These are phyloP conservation scores for Apiotrichum sp. DNA, from an alignment of 1,284 basidiomycete species.

Conservation along the genomic window DNA sequence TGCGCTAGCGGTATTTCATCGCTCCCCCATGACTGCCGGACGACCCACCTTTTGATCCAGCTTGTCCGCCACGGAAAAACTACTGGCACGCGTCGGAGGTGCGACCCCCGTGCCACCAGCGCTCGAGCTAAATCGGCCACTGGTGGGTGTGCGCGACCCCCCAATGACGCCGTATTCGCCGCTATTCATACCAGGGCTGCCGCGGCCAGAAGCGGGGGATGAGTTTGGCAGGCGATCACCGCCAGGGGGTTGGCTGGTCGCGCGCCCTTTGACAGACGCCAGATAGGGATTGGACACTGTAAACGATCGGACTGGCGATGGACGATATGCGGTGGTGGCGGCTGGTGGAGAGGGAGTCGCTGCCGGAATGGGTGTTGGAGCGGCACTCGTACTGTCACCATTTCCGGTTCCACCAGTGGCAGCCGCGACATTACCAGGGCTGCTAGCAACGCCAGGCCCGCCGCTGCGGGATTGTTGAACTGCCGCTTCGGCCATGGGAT, in stretches of 20 bases:
- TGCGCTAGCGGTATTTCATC: too few species aligned
- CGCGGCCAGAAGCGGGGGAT: conserved; percentile 31
- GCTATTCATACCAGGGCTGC: conserved; percentile 24
- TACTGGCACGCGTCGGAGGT: conserved; percentile 34
- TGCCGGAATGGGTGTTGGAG: neutral
- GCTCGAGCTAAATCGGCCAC: conserved; percentile 5
- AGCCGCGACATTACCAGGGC: neutral
- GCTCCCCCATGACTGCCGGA: neutral
- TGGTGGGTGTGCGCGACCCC: conserved; percentile 30
- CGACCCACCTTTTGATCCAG: conserved; percentile 11
- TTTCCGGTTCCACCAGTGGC: neutral
- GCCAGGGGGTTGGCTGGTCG: conserved; percentile 35
- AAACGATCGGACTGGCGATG: conserved; percentile 17
- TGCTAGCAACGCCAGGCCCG: neutral
- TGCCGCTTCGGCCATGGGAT: conserved; percentile 12
- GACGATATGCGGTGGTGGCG: conserved; percentile 4
- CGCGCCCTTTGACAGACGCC: conserved; percentile 26
- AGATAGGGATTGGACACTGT: conserved; percentile 20
- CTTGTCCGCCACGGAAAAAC: conserved; percentile 32
- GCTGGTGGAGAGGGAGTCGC: conserved; percentile 5
- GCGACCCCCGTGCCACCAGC: neutral
- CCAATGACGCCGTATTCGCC: conserved; percentile 40
- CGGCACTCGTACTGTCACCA: neutral
- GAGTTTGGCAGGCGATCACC: conserved; percentile 34
- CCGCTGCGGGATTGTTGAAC: neutral